Percentiles rank a stretch among this genome's conserved stretches.
Evolutionary conservation across 2,329 filamentous ascomycete genomes (phyloP).

Genomic region (Trichophyton verrucosum): DNA sequence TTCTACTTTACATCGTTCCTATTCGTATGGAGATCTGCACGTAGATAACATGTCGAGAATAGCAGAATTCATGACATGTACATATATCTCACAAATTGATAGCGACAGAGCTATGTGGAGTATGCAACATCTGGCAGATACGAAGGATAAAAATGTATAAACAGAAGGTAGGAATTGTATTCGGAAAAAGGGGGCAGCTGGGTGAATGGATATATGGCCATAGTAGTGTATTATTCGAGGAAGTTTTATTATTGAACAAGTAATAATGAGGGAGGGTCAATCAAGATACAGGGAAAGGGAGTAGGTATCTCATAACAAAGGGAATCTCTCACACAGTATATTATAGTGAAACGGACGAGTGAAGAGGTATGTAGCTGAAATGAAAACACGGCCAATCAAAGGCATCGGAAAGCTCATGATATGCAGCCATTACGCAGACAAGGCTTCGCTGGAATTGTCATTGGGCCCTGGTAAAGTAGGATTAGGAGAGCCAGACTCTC

Average conservation of each 20-base stretch:
- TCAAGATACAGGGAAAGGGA: not conserved
- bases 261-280: not conserved
- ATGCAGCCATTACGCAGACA: not conserved
- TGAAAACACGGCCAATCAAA: not conserved
- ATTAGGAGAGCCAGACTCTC: not conserved
- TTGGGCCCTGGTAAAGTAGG: not conserved
- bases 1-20: not conserved
- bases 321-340: not conserved
- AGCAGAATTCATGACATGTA: not conserved
- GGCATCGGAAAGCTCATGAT: too few species aligned
- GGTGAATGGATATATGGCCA: not conserved
- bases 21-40: not conserved
- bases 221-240: not conserved
- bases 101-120: not conserved
- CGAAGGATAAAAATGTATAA: not conserved
- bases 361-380: not conserved
- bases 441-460: not conserved
- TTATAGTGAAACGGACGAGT: not conserved
- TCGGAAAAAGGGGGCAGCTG: not conserved
- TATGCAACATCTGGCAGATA: not conserved
- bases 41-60: not conserved
- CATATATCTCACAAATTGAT: not conserved
- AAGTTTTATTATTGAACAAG: not conserved
- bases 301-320: constrained; percentile 3
- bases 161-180: not conserved